Conservation (phyloP, 805 yeast genomes). For the Kuraishia floccosa region DNA sequence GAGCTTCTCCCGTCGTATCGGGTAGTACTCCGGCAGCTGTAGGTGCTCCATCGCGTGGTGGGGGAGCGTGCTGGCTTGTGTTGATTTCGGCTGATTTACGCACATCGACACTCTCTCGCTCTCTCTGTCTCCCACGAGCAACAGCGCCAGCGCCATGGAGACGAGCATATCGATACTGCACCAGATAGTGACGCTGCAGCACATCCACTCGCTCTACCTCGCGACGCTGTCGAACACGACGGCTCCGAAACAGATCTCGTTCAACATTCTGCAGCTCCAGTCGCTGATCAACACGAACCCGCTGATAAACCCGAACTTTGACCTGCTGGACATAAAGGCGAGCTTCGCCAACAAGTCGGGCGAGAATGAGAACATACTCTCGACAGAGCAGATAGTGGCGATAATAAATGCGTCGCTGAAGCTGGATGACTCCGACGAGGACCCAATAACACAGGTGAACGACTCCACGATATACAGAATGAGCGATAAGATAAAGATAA, state of each 20-base stretch:
- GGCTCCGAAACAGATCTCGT: conserved; percentile 19
- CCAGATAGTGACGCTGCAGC: conserved; percentile 23
- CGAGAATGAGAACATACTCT: conserved; percentile 10
- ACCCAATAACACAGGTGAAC: conserved; percentile 19
- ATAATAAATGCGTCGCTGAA: conserved; percentile 22
- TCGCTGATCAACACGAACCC: conserved; percentile 24
- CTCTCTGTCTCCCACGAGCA: too few species aligned
- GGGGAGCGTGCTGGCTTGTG: too few species aligned
- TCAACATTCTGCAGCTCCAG: conserved; percentile 21
- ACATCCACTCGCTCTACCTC: conserved; percentile 20
- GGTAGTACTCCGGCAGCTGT: neutral
- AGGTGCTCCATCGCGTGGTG: too few species aligned
- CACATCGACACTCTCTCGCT: too few species aligned
- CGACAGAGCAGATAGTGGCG: conserved; percentile 22
- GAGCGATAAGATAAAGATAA: conserved; percentile 16
- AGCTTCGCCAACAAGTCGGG: conserved; percentile 10
- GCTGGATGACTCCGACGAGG: conserved; percentile 14
- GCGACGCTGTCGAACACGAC: conserved; percentile 19
- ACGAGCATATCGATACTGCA: conserved; percentile 21
- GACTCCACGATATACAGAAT: conserved; percentile 19
- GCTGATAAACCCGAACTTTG: conserved; percentile 21
- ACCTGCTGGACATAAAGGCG: conserved; percentile 17
- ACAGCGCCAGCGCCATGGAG: too few species aligned
- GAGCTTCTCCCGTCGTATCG: neutral
- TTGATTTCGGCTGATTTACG: too few species aligned